Evolutionary conservation across 306 rosid genomes (phyloP).

Genomic region (Citrullus mucosospermus): DNA sequence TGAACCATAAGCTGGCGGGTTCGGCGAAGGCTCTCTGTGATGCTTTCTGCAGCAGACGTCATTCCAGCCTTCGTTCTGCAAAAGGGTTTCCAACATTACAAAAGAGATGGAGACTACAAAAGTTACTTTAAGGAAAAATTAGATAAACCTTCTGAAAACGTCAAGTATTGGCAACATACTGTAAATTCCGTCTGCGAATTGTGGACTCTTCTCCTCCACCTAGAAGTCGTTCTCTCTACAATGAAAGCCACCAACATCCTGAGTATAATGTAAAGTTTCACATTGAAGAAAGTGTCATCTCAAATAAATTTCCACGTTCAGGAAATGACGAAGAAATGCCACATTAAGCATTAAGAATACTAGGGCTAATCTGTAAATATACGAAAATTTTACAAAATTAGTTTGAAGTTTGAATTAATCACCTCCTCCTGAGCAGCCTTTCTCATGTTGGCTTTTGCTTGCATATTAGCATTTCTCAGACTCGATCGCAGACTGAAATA

Average conservation of each 20-base stretch:
- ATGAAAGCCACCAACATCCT: not conserved
- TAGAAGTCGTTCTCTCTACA: constrained; percentile 75
- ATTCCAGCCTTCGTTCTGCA: constrained; percentile 82
- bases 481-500: constrained; percentile 42
- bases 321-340: not conserved
- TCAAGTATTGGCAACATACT: constrained; percentile 40
- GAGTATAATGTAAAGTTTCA: not conserved
- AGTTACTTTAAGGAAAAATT: not conserved
- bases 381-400: not conserved
- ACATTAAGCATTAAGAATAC: not conserved
- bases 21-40: constrained; percentile 86
- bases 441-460: constrained; percentile 65
- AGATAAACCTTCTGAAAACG: not conserved
- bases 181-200: constrained; percentile 70
- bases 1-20: constrained; percentile 90
- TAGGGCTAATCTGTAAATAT: not conserved
- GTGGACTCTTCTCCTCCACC: constrained; percentile 95
- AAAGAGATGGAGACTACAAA: not conserved
- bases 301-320: not conserved
- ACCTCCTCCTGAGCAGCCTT: constrained; percentile 82
- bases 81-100: not conserved
- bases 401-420: not conserved
- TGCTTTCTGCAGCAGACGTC: constrained; percentile 94
- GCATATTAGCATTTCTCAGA: constrained; percentile 75
- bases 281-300: not conserved